Evolutionary conservation across 371 early-diverging fungal genomes (phyloP), one percentile per base, ranked within the genome.

Genomic region (Mortierella sp.): DNA sequence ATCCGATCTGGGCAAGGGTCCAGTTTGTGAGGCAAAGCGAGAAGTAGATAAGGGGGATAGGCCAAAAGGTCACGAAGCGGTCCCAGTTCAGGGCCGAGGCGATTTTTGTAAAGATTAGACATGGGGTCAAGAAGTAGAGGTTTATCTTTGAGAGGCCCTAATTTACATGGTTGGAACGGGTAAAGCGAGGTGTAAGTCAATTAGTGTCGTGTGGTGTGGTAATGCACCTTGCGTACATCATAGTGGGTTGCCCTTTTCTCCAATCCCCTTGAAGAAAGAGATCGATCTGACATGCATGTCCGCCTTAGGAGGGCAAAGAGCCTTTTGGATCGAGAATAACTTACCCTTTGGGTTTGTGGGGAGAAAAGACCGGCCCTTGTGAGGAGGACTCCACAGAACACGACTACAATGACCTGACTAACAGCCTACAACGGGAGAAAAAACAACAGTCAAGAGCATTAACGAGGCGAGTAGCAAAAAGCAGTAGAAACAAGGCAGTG

Each of bases 121-220:
- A 95, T 3, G 95, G 95, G 34, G 95, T 95, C 82, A 95, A 91
- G 75, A 94, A 93, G 69, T 92, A 90, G 71, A 95, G 76, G 81
- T 94, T 95, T 44, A 95, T 83, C 59, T 90, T 89, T 61, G 95
- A 93, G 51, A 95, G 78, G 74, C 93, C 91, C 95, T 95, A 88
- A 16, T 9, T 40, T 37, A 9, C 43, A 40, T 24, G 16, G 16
- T 4, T 16, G 37, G 37, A 13, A 19, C 19, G 6, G 5, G 21
- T 6, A 9, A 21, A 8, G 8, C 14, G 24, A 24, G 0, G 31
- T 9, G 34, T 8, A 2, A 34, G 21, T 34, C 31, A 34, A 61
- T 31, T 34, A 34, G 8, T 21, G 64, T 61, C 5, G 16, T 1
- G 16, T 40, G 21, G 50, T 50, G 16, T 2, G 16, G 16, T 50